phyloP scores from a whole-genome alignment of 1,284 basidiomycete genomes.

The Phlebopus sp. region DNA sequence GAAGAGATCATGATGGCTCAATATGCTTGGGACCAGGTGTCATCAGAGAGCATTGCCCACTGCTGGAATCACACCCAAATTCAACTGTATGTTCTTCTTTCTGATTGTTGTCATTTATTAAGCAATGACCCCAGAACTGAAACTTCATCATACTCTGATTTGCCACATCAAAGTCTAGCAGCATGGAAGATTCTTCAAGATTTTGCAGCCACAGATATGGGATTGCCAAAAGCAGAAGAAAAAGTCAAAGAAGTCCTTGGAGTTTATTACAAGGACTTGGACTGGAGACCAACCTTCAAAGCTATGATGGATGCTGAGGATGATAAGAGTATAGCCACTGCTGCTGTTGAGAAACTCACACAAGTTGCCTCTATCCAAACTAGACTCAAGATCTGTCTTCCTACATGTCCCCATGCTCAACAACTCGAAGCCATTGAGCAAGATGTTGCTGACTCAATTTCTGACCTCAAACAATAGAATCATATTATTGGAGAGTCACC shows the following conservation, averaged over 20 bases:
- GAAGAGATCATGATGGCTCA: slow-evolving; percentile 29
- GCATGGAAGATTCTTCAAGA: slow-evolving; percentile 19
- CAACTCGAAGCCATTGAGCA: too few relatives aligned
- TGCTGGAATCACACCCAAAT: slow-evolving; percentile 28
- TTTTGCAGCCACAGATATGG: slow-evolving; percentile 21
- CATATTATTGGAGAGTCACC: too few relatives aligned
- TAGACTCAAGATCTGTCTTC: too few relatives aligned
- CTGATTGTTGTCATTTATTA: too few relatives aligned
- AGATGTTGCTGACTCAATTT: too few relatives aligned
- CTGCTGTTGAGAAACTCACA: too few relatives aligned
- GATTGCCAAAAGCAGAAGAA: slow-evolving; percentile 18
- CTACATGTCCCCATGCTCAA: too few relatives aligned
- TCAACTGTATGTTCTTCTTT: background rate
- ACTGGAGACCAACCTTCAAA: slow-evolving; percentile 10
- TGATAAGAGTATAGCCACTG: too few relatives aligned
- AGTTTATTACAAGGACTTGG: background rate
- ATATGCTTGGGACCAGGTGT: slow-evolving; percentile 21
- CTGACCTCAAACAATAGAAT: too few relatives aligned
- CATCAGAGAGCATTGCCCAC: slow-evolving; percentile 19
- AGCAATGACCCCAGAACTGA: too few relatives aligned
- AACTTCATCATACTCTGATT: background rate
- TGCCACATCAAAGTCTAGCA: background rate
- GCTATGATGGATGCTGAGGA: slow-evolving; percentile 7
- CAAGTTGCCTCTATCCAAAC: too few relatives aligned
- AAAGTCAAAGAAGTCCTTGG: slow-evolving; percentile 13